These are phyloP conservation scores for Gautieria morchelliformis DNA, from an alignment of 768 basidiomycete species.

Conservation along the genomic window DNA sequence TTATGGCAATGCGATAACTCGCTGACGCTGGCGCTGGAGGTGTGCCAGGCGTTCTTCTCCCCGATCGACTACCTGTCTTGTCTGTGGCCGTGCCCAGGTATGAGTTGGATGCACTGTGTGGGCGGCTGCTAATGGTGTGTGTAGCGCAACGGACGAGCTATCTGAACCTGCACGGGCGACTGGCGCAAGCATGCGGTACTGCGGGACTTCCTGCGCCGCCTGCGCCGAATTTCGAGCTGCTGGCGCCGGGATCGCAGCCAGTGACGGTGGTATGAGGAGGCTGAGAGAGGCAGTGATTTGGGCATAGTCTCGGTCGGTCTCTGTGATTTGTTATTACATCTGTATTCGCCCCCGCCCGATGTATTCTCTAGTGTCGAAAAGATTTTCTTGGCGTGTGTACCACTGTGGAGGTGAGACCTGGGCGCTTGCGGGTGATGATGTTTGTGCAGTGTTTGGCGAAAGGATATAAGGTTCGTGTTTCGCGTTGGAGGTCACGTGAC, in stretches of 20 bases:
- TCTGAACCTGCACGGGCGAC: slow-evolving; percentile 33
- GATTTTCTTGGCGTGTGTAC: too few species aligned
- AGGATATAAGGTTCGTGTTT: slow-evolving; percentile 8
- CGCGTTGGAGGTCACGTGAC: slow-evolving; percentile 1
- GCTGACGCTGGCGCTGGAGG: slow-evolving; percentile 47
- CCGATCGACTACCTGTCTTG: slow-evolving; percentile 59
- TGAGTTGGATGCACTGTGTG: slow-evolving; percentile 11
- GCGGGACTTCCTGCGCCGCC: slow-evolving; percentile 39
- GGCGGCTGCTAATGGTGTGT: slow-evolving; percentile 3
- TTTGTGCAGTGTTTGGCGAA: neutral
- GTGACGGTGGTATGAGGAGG: neutral
- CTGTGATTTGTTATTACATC: neutral
- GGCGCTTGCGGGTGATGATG: neutral
- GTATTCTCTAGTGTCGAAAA: neutral
- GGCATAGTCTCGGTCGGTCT: neutral
- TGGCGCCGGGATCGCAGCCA: slow-evolving; percentile 8
- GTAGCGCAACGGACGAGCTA: slow-evolving; percentile 46
- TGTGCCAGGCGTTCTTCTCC: slow-evolving; percentile 55
- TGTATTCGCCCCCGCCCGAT: neutral
- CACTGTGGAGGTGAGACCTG: too few species aligned
- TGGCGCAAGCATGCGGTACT: slow-evolving; percentile 35
- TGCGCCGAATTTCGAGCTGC: slow-evolving; percentile 21
- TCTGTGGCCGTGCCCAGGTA: slow-evolving; percentile 64
- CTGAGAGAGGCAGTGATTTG: neutral
- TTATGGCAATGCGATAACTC: slow-evolving; percentile 57